These are phyloP conservation scores for Candida pseudofarinosa DNA, from an alignment of 805 yeast genomes.

Conservation along the genomic window DNA sequence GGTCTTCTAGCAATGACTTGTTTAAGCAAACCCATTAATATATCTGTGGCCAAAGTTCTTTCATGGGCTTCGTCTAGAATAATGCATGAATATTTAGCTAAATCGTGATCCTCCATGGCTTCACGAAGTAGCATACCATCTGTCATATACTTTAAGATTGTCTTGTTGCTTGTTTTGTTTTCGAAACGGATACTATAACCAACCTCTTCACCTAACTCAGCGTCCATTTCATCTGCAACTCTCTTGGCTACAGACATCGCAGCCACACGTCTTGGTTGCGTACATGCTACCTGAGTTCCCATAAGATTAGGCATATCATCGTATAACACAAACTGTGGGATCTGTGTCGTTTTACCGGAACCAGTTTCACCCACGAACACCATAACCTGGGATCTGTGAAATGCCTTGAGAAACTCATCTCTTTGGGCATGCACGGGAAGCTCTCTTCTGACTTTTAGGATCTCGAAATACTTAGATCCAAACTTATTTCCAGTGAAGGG, in stretches of 20 bases:
- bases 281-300: constrained; percentile 89
- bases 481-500: constrained; percentile 75
- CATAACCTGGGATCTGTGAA: constrained; percentile 88
- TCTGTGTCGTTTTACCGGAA: constrained; percentile 97
- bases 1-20: constrained; percentile 76
- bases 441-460: constrained; percentile 73
- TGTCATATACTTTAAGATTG: constrained; percentile 92
- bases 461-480: constrained; percentile 67
- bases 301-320: constrained; percentile 89
- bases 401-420: constrained; percentile 78
- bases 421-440: constrained; percentile 94
- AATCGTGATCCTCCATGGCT: constrained; percentile 93
- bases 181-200: constrained; percentile 96
- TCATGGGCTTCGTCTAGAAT: constrained; percentile 98
- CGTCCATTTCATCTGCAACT: constrained; percentile 98
- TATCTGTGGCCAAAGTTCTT: constrained; percentile 94
- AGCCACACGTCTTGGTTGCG: constrained; percentile 96
- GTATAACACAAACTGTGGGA: constrained; percentile 89
- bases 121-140: constrained; percentile 98
- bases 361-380: constrained; percentile 99
- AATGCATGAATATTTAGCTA: constrained; percentile 78
- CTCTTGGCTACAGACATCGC: constrained; percentile 98
- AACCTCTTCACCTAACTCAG: constrained; percentile 85
- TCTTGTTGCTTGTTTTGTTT: constrained; percentile 74
- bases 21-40: constrained; percentile 89